Evolutionary conservation across 345 rosid species (phyloP).

Genomic region (Syzygium aqueum): DNA sequence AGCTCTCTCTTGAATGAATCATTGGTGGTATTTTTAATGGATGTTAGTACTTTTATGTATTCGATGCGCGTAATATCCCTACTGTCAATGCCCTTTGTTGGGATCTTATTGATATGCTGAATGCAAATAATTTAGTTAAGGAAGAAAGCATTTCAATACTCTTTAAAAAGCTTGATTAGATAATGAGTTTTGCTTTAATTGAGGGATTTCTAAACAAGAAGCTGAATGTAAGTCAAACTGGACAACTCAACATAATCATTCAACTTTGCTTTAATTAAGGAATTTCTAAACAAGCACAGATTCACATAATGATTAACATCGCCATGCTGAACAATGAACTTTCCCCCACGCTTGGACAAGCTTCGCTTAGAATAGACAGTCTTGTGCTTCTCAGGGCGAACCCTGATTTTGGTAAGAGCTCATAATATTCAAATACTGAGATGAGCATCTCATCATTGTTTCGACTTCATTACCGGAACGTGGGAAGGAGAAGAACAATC

Average conservation of each 20-base stretch:
- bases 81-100: background rate
- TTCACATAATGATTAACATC: background rate
- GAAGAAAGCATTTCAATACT: background rate
- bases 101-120: background rate
- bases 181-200: background rate
- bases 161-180: background rate
- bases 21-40: background rate
- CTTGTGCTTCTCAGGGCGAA: background rate
- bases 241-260: background rate
- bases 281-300: background rate
- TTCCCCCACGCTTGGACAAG: background rate
- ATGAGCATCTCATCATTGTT: background rate
- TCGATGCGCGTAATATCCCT: background rate
- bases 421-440: background rate
- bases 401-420: background rate
- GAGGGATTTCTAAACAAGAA: background rate
- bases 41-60: background rate
- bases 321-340: background rate
- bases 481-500: background rate
- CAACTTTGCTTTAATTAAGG: background rate
- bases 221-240: background rate
- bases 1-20: background rate
- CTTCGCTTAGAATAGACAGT: background rate
- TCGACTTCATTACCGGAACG: background rate
- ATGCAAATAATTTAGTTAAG: background rate